Evolutionary conservation across 495 filamentous ascomycete species (phyloP).

Genomic region (Annulohypoxylon moriforme): DNA sequence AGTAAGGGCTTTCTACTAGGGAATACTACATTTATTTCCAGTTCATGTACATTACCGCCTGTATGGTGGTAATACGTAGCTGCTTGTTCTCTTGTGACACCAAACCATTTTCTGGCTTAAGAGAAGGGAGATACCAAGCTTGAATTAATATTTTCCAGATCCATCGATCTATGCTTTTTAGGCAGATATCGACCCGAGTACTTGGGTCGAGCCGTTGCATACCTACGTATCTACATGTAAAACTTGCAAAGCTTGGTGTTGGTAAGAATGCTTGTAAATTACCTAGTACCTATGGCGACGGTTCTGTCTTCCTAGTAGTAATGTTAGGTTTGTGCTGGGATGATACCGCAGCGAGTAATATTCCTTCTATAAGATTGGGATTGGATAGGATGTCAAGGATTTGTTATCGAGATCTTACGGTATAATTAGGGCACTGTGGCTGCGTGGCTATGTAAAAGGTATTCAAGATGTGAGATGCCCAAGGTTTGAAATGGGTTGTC

Average conservation of each 20-base stretch:
- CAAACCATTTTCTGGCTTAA: too few relatives aligned
- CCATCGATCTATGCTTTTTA: not conserved
- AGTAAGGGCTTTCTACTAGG: not conserved
- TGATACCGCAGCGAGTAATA: too few relatives aligned
- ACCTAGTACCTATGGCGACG: too few relatives aligned
- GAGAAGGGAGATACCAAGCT: too few relatives aligned
- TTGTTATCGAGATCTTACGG: conserved; percentile 20
- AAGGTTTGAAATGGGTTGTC: not conserved
- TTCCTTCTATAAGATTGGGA: conserved; percentile 21
- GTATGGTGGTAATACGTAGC: conserved; percentile 2
- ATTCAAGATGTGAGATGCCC: conserved; percentile 3
- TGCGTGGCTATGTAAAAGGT: not conserved
- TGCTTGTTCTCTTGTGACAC: not conserved
- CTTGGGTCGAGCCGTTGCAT: not conserved
- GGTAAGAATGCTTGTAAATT: conserved; percentile 5
- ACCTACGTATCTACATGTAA: not conserved
- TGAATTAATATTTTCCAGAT: not conserved
- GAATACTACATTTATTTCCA: not conserved
- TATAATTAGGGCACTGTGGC: not conserved
- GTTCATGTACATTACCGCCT: not conserved
- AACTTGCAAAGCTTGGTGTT: not conserved
- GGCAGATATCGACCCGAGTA: not conserved
- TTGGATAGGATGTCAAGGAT: conserved; percentile 8
- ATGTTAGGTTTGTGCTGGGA: too few relatives aligned
- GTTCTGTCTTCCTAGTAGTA: too few relatives aligned